Evolutionary conservation across 106 monocot species (phyloP), one percentile per base, ranked within the genome.

Genomic region (Gastrodia elata): DNA sequence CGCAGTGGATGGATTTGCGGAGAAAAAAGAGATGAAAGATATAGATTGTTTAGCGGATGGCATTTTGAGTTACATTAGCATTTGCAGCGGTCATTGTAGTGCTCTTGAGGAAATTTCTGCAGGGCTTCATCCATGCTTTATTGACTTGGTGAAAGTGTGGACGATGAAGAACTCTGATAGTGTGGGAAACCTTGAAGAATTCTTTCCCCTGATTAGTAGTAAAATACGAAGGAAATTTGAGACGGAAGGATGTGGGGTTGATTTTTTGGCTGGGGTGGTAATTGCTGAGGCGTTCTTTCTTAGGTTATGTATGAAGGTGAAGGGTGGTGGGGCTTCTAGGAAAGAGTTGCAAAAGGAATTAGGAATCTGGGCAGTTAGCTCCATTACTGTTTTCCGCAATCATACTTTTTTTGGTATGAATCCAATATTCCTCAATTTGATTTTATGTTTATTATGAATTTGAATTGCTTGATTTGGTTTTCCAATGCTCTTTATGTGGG

Each of bases 291-390:
- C 83, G 20, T 90, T 97, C 70, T 39, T 97, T 74, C 79, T 97
- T n/a, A 90, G 75, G 65, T 74, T 91, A 71, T 77, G 71, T 68
- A 86, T 93, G 74, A 90, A 84, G 80, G 76, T 90, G 39, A 76
- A 68, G 71, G 74, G 33, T 1, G 76, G 56, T 64, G 77, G 77
- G 10, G 68, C 34, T 34, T 68, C 68, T 33, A 82, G 73, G 78
- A 30, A 46, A 5, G 87, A 85, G 24, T 46, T 84, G 68, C 83
- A 73, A 74, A 89, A 83, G 80, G 96, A 97, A 58, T 76, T 92
- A 72, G 86, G 69, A 76, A 76, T 80, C 49, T 97, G 87, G 90
- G 84, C 85, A 6, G 90, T 97, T 71, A 85, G 90, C 61, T 97
- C 93, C 13, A 79, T 97, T 0, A 85, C 92, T 18, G 92, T 80